Evolutionary conservation across 2,329 filamentous ascomycete species (phyloP).

Genomic region (Orbilia blumenaviensis): DNA sequence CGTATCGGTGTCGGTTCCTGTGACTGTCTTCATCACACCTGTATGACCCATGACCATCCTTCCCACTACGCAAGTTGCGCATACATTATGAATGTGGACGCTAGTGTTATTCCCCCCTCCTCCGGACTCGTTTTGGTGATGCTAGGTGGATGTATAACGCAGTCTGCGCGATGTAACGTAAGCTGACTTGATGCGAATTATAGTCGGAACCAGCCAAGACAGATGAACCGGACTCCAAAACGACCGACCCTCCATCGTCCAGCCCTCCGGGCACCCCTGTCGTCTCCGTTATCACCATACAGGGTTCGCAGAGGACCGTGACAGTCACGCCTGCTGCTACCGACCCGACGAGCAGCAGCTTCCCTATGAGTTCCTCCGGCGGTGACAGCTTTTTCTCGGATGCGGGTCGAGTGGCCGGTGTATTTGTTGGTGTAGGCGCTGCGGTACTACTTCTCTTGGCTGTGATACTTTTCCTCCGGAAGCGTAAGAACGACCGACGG

Average conservation of each 20-base stretch:
- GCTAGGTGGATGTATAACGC: constrained; percentile 26
- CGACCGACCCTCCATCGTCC: not conserved
- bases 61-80: constrained; percentile 3
- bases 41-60: constrained; percentile 47
- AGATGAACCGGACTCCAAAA: not conserved
- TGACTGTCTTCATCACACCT: constrained; percentile 50
- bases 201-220: not conserved
- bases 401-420: constrained; percentile 36
- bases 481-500: constrained; percentile 39
- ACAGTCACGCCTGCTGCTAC: constrained; percentile 32
- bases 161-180: not conserved
- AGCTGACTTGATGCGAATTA: not conserved
- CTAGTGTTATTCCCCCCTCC: constrained; percentile 6
- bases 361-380: constrained; percentile 10
- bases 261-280: constrained; percentile 1
- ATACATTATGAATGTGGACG: constrained; percentile 4
- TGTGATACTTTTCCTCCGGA: constrained; percentile 37
- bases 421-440: constrained; percentile 33
- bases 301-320: constrained; percentile 30
- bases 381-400: constrained; percentile 36
- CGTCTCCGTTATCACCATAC: constrained; percentile 29
- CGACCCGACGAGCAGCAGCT: constrained; percentile 11
- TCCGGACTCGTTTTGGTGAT: constrained; percentile 15
- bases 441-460: constrained; percentile 1
- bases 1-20: constrained; percentile 46